Evolutionary conservation across 2,329 filamentous ascomycete species (phyloP).

Genomic region (Akanthomyces dipterigenus): DNA sequence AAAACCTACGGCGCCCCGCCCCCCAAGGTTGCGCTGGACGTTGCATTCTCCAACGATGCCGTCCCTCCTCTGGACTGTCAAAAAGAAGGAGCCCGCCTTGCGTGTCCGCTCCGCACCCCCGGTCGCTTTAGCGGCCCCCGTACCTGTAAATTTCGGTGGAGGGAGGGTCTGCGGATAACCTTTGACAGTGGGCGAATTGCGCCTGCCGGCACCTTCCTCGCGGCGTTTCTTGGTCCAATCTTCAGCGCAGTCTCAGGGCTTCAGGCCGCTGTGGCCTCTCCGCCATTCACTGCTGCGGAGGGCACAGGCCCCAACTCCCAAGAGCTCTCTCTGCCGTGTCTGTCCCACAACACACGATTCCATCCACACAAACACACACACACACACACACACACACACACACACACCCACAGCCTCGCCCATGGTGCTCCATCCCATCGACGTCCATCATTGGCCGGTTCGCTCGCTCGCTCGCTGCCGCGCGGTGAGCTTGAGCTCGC

Average conservation of each 20-base stretch:
- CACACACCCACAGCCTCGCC: neutral
- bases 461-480: neutral
- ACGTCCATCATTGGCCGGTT: neutral
- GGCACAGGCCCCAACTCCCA: too few relatives aligned
- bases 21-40: neutral
- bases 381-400: neutral
- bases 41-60: slow-evolving; percentile 2
- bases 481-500: too few relatives aligned
- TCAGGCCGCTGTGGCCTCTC: neutral
- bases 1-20: too few relatives aligned
- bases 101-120: slow-evolving; percentile 3
- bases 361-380: neutral
- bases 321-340: too few relatives aligned
- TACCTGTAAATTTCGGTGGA: neutral
- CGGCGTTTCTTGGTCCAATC: neutral
- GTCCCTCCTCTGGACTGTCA: neutral
- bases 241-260: neutral
- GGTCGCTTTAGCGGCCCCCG: slow-evolving; percentile 7
- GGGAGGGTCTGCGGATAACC: too few relatives aligned
- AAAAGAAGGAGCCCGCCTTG: neutral
- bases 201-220: neutral
- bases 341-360: neutral
- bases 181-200: neutral
- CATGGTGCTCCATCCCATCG: neutral
- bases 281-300: too few relatives aligned